phyloP scores from a whole-genome alignment of 2,329 filamentous ascomycete genomes.

The Truncatella angustata region DNA sequence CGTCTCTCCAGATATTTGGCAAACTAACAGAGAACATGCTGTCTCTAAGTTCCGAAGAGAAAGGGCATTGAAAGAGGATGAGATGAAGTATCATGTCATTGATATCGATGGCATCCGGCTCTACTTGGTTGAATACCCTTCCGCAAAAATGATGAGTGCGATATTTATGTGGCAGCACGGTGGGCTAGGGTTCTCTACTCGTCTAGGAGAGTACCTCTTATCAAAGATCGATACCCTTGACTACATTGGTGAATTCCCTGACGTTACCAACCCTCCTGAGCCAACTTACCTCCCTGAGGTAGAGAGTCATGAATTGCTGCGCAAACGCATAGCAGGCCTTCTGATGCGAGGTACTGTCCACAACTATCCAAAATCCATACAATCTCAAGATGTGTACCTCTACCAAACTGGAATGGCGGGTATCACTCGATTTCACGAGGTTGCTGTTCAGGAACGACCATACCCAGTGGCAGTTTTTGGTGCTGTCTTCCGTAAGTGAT shows the following conservation, averaged over 20 bases:
- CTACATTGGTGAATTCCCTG: constrained; percentile 30
- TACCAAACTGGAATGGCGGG: constrained; percentile 55
- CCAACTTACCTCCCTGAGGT: constrained; percentile 38
- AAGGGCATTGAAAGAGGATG: constrained; percentile 28
- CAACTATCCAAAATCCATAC: constrained; percentile 19
- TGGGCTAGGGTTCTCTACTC: constrained; percentile 45
- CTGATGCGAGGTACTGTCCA: constrained; percentile 39
- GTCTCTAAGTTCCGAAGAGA: constrained; percentile 33
- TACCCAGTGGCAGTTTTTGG: constrained; percentile 44
- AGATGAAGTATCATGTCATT: constrained; percentile 38
- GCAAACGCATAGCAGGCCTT: constrained; percentile 39
- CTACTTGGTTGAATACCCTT: constrained; percentile 42
- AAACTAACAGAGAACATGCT: constrained; percentile 26
- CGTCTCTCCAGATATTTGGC: constrained; percentile 25
- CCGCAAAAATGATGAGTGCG: constrained; percentile 32
- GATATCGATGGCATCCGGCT: constrained; percentile 41
- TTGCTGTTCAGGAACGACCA: constrained; percentile 32
- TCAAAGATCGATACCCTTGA: constrained; percentile 30
- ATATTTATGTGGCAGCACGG: constrained; percentile 44
- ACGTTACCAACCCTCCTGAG: constrained; percentile 20
- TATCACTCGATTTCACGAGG: constrained; percentile 42
- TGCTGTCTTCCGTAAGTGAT: constrained; percentile 39
- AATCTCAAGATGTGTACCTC: constrained; percentile 46
- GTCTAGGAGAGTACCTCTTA: constrained; percentile 43
- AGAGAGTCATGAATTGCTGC: constrained; percentile 34